Conservation (phyloP, 2,329 filamentous ascomycete genomes). For the Botrytis fabae region DNA sequence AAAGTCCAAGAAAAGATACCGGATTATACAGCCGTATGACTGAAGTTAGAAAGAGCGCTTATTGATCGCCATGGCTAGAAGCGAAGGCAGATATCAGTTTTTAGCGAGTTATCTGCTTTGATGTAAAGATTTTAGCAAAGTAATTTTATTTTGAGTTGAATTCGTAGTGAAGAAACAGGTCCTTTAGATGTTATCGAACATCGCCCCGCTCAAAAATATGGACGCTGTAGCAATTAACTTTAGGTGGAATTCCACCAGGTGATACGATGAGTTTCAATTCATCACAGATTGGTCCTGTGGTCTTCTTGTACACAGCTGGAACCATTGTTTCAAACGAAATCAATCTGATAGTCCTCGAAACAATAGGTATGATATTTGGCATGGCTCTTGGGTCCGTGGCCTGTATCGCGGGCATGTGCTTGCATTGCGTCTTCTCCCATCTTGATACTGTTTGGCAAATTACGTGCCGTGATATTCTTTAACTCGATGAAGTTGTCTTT, state of each 20-base stretch:
- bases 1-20: neutral
- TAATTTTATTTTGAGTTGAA: rapidly evolving
- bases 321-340: neutral
- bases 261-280: neutral
- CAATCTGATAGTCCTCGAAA: neutral
- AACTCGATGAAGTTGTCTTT: neutral
- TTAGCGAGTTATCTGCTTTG: neutral
- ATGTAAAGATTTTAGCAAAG: neutral
- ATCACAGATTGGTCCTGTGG: neutral
- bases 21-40: neutral
- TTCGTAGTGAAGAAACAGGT: neutral
- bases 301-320: neutral
- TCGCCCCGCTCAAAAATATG: neutral
- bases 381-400: neutral
- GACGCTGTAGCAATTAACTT: neutral
- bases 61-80: neutral
- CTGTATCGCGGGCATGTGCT: neutral
- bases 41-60: neutral
- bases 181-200: neutral
- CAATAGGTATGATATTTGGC: neutral
- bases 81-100: too few species aligned
- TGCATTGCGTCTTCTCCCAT: neutral
- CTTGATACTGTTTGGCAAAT: neutral
- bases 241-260: neutral
- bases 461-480: neutral